These are phyloP conservation scores for Myriangium duriaei DNA, from an alignment of 2,329 filamentous ascomycete genomes.

Conservation along the genomic window DNA sequence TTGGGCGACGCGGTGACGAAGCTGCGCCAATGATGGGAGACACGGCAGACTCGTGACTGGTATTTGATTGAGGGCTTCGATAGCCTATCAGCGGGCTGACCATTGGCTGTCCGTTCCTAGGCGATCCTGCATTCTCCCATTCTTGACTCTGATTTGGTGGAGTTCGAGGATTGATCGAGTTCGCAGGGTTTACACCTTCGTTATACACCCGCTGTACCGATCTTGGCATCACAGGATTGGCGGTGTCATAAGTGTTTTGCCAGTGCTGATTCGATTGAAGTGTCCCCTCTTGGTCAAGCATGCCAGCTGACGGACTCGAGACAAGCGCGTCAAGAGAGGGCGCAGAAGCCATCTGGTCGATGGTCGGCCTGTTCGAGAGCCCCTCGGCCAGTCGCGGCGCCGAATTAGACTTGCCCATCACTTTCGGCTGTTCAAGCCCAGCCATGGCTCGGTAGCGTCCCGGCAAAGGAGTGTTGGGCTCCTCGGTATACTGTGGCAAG, in stretches of 20 bases:
- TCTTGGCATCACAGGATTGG: constrained; percentile 15
- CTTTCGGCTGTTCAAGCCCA: constrained; percentile 20
- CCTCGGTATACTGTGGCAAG: constrained; percentile 63
- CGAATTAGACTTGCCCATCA: constrained; percentile 3
- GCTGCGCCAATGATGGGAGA: constrained; percentile 6
- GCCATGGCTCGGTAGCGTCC: constrained; percentile 25
- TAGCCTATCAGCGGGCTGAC: constrained; percentile 5
- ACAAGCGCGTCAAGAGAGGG: constrained; percentile 6
- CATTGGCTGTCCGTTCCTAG: background rate
- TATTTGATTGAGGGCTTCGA: constrained; percentile 12
- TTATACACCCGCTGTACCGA: constrained; percentile 21
- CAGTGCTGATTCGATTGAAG: too few species aligned
- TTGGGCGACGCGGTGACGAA: background rate
- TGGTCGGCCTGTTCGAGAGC: background rate
- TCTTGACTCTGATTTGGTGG: constrained; percentile 17
- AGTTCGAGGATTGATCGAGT: constrained; percentile 12
- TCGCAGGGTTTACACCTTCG: constrained; percentile 16
- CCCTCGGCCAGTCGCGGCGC: constrained; percentile 1
- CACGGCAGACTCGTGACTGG: constrained; percentile 3
- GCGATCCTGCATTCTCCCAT: constrained; percentile 15
- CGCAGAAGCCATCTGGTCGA: constrained; percentile 1
- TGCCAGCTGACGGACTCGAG: constrained; percentile 9
- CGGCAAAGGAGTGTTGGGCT: constrained; percentile 31
- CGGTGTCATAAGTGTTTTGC: constrained; percentile 1
- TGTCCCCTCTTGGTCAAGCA: background rate